Percentiles rank a stretch among this genome's conserved stretches.
These are phyloP conservation scores for Gardenia jasminoides DNA, from an alignment of 257 asterid genomes.

Conservation along the genomic window DNA sequence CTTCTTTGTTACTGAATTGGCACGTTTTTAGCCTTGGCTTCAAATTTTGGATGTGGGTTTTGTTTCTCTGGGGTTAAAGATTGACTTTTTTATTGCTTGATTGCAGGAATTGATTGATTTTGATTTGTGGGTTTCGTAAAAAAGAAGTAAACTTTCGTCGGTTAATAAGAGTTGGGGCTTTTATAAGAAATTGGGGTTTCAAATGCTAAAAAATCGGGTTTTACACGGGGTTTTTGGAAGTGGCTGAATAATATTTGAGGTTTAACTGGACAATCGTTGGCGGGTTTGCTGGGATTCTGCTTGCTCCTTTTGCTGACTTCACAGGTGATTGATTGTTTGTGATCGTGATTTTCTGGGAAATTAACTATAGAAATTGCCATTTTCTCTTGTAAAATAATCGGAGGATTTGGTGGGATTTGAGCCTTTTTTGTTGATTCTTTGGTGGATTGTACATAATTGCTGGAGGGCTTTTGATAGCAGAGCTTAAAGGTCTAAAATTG, in stretches of 20 bases:
- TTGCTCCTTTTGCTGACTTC: conserved; percentile 6
- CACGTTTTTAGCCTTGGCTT: background rate
- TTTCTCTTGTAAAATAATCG: conserved; percentile 1
- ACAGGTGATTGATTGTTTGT: background rate
- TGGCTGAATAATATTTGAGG: conserved; percentile 2
- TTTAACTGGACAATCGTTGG: background rate
- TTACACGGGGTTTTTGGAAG: conserved; percentile 4
- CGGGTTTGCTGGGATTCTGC: conserved; percentile 14
- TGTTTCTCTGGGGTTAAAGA: background rate
- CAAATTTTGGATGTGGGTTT: conserved; percentile 5
- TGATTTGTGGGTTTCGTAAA: conserved; percentile 9
- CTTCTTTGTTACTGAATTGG: conserved; percentile 3
- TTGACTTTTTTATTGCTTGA: background rate
- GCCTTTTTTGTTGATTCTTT: background rate
- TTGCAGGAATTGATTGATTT: conserved; percentile 22
- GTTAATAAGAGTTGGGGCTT: conserved; percentile 7
- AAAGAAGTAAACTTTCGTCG: conserved; percentile 5
- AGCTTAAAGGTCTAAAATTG: conserved; percentile 5
- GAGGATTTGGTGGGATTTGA: conserved; percentile 7
- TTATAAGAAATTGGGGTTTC: conserved; percentile 15
- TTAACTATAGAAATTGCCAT: background rate
- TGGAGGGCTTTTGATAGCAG: background rate
- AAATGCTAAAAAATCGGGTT: background rate
- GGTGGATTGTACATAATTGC: conserved; percentile 8
- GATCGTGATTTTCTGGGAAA: background rate